Evolutionary conservation across 345 rosid species (phyloP).

Genomic region (Kernera saxatilis): DNA sequence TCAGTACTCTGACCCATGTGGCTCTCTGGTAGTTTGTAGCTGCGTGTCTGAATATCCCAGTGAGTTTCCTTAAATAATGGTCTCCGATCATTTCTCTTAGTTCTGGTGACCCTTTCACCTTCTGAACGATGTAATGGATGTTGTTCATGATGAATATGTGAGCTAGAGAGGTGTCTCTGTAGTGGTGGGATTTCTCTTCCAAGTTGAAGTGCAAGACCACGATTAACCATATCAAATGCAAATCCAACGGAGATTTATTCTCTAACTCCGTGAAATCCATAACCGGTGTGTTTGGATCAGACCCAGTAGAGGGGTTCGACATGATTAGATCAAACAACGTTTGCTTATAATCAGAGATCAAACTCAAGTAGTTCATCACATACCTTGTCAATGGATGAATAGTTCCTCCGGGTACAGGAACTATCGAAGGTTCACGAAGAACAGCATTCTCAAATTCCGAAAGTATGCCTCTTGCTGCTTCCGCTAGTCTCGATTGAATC

Average conservation of each 20-base stretch:
- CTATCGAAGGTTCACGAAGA: conserved; percentile 64
- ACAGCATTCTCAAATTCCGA: conserved; percentile 84
- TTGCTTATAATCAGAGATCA: conserved; percentile 86
- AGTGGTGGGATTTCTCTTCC: conserved; percentile 76
- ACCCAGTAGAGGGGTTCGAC: conserved; percentile 70
- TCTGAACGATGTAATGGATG: conserved; percentile 83
- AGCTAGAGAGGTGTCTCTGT: conserved; percentile 60
- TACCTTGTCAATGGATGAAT: conserved; percentile 95
- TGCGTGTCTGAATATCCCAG: conserved; percentile 66
- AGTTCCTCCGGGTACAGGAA: conserved; percentile 86
- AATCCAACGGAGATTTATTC: conserved; percentile 56
- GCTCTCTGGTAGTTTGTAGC: conserved; percentile 85
- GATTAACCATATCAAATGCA: conserved; percentile 90
- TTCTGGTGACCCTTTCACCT: conserved; percentile 75
- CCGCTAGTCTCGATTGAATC: conserved; percentile 75
- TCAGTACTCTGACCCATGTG: conserved; percentile 74
- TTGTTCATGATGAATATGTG: conserved; percentile 92
- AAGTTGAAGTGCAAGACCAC: conserved; percentile 82
- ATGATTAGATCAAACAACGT: conserved; percentile 66
- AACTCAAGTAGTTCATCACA: conserved; percentile 89
- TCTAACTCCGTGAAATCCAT: conserved; percentile 78
- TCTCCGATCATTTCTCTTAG: conserved; percentile 90
- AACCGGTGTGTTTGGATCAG: conserved; percentile 64
- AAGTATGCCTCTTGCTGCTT: conserved; percentile 80
- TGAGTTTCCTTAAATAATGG: conserved; percentile 65